A percentile compares a stretch with the other conserved stretches of the same genome.
phyloP scores from a whole-genome alignment of 495 filamentous ascomycete species.

The Talaromyces borbonicus region DNA sequence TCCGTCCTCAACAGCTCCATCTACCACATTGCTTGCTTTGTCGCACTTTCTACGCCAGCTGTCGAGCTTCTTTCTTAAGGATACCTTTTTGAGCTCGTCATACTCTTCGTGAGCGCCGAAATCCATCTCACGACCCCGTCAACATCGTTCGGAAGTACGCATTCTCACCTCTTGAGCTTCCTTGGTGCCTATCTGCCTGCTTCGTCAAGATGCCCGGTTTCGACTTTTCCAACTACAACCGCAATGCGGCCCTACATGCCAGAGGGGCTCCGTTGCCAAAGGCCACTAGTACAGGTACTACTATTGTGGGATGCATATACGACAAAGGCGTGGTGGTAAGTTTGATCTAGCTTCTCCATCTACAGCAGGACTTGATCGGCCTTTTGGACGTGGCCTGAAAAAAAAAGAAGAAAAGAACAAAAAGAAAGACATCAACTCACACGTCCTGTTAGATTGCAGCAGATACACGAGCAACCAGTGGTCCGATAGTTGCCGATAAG shows the following conservation, averaged over 20 bases:
- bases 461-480: conserved; percentile 95
- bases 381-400: neutral
- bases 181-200: conserved; percentile 6
- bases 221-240: conserved; percentile 99
- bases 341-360: conserved; percentile 7
- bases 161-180: neutral
- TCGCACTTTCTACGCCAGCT: conserved; percentile 6
- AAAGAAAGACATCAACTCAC: neutral
- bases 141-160: neutral
- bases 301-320: conserved; percentile 96
- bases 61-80: neutral
- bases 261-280: conserved; percentile 89
- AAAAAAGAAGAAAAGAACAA: neutral
- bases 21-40: conserved; percentile 13
- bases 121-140: neutral
- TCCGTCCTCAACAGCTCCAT: conserved; percentile 15
- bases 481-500: conserved; percentile 99
- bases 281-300: conserved; percentile 97
- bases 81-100: neutral
- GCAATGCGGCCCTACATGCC: conserved; percentile 91
- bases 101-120: neutral
- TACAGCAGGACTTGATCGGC: neutral
- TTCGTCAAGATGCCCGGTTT: conserved; percentile 80
- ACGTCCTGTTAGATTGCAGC: conserved; percentile 61
- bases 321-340: conserved; percentile 91